A percentile compares a stretch with the other conserved stretches of the same genome.
Conservation (phyloP, 163 green algal species). For the Scenedesmus sp. region DNA sequence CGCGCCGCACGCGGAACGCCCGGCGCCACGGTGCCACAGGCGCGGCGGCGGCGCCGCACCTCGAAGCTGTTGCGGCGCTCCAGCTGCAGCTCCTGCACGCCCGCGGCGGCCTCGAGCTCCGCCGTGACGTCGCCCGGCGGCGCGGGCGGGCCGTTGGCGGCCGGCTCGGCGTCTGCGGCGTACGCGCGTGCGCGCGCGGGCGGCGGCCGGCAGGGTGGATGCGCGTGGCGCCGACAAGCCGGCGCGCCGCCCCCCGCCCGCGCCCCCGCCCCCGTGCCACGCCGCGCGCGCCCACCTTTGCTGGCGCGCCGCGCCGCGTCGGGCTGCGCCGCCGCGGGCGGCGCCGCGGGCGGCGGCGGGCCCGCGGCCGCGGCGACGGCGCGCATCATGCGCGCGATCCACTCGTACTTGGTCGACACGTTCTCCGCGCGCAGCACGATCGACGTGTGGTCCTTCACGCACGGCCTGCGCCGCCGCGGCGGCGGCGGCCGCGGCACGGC, state of each 20-base stretch:
- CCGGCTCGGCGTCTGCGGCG: constrained; percentile 21
- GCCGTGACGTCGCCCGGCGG: not conserved
- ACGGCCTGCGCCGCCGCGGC: constrained; percentile 23
- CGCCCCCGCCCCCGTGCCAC: too few relatives aligned
- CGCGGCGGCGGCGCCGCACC: not conserved
- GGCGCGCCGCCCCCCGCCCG: too few relatives aligned
- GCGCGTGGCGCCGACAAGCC: too few relatives aligned
- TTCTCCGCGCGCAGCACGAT: constrained; percentile 70
- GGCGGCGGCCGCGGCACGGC: too few relatives aligned
- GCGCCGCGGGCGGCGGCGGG: constrained; percentile 17
- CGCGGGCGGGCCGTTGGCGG: constrained; percentile 1
- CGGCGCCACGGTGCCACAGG: too few relatives aligned
- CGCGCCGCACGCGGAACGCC: too few relatives aligned
- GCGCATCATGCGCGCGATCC: constrained; percentile 43
- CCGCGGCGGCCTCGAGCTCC: constrained; percentile 19
- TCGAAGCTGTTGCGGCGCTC: constrained; percentile 42
- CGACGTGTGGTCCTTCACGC: constrained; percentile 50
- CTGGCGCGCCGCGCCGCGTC: constrained; percentile 10
- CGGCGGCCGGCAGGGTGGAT: too few relatives aligned
- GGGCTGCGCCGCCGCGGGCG: constrained; percentile 19
- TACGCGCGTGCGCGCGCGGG: too few relatives aligned
- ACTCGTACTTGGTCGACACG: constrained; percentile 48
- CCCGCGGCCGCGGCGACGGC: constrained; percentile 35
- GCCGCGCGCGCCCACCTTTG: not conserved
- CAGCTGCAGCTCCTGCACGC: constrained; percentile 2